Evolutionary conservation across 305 asterid species (phyloP).

Genomic region (Rubia tinctorum): DNA sequence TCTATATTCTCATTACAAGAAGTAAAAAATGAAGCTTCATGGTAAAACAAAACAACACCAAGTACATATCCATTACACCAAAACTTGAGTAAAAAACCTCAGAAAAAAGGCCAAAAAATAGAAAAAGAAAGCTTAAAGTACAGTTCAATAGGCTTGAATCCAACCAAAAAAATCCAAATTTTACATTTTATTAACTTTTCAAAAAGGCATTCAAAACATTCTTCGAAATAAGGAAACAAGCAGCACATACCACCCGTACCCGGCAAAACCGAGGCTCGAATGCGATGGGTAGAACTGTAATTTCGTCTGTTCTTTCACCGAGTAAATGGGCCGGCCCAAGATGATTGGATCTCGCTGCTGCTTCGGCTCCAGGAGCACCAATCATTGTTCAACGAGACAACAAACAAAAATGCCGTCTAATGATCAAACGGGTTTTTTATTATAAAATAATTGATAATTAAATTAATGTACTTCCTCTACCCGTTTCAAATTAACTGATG

Average conservation of each 20-base stretch:
- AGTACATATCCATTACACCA: not conserved
- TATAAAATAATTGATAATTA: not conserved
- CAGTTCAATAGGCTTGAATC: not conserved
- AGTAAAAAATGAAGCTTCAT: not conserved
- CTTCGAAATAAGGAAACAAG: slow-evolving; percentile 3
- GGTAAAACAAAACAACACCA: not conserved
- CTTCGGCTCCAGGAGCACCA: slow-evolving; percentile 19
- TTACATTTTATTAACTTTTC: not conserved
- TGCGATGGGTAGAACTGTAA: slow-evolving; percentile 36
- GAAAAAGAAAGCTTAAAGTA: not conserved
- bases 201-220: slow-evolving; percentile 4
- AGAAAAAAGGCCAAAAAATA: not conserved
- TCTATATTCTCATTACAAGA: not conserved
- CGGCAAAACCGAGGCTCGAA: not conserved
- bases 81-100: not conserved
- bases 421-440: not conserved
- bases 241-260: not conserved
- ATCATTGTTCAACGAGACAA: slow-evolving; percentile 29
- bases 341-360: slow-evolving; percentile 22
- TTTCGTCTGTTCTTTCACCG: not conserved
- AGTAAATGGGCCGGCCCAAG: slow-evolving; percentile 53
- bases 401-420: slow-evolving; percentile 46
- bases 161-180: not conserved
- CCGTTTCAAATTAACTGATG: too few species aligned
- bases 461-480: not conserved